Evolutionary conservation across 176 grass and related monocot genomes (phyloP).

Genomic region (Oryza rufipogon): DNA sequence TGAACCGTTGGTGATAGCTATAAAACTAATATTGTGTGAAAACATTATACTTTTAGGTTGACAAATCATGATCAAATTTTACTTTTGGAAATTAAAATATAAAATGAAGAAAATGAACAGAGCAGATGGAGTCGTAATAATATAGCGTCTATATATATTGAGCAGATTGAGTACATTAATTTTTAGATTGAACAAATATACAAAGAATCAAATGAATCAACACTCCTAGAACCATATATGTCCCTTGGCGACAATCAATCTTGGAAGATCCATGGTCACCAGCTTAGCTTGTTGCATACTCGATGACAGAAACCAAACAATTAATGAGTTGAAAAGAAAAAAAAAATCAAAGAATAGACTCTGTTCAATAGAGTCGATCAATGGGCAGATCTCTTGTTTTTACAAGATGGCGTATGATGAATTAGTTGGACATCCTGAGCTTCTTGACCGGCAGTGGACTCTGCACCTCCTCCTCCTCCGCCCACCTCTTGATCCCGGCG

Average conservation of each 20-base stretch:
- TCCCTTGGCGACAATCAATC: not conserved
- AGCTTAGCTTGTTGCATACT: too few relatives aligned
- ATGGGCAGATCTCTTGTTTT: not conserved
- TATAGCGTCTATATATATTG: not conserved
- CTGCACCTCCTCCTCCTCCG: slow-evolving; percentile 74
- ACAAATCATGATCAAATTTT: too few relatives aligned
- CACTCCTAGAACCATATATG: not conserved
- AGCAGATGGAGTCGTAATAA: not conserved
- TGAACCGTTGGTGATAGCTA: too few relatives aligned
- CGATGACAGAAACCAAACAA: not conserved
- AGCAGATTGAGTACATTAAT: not conserved
- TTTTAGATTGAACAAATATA: not conserved
- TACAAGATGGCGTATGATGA: not conserved
- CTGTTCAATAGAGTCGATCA: not conserved
- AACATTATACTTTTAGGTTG: too few relatives aligned
- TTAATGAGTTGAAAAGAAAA: not conserved
- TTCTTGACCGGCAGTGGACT: slow-evolving; percentile 74
- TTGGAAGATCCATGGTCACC: not conserved
- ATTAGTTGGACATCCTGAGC: slow-evolving; percentile 10
- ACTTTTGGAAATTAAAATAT: too few relatives aligned
- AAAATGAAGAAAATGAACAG: not conserved
- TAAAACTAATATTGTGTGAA: too few relatives aligned
- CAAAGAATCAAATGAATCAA: not conserved
- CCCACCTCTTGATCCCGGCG: slow-evolving; percentile 43
- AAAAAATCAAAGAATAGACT: not conserved